These are phyloP conservation scores for Jamesozyma piceae DNA, from an alignment of 805 yeast genomes.

Conservation along the genomic window DNA sequence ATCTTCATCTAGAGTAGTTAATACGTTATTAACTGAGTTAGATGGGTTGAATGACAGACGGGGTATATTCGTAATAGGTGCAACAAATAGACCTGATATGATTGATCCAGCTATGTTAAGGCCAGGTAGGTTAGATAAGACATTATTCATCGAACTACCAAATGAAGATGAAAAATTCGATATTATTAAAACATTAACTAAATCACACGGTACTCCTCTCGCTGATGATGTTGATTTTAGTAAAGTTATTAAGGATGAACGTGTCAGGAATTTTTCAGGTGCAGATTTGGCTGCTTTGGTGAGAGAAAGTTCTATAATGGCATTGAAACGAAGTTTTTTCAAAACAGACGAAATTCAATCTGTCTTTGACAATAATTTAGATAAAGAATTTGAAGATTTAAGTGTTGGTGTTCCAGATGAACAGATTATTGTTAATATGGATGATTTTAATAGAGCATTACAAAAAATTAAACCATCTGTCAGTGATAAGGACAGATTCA, in stretches of 20 bases:
- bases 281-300: constrained; percentile 90
- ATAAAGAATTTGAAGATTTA: constrained; percentile 33
- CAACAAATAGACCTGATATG: constrained; percentile 96
- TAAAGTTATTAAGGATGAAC: constrained; percentile 58
- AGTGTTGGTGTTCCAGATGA: constrained; percentile 28
- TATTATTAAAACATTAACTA: constrained; percentile 67
- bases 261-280: constrained; percentile 87
- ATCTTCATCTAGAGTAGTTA: constrained; percentile 86
- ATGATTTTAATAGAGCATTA: constrained; percentile 67
- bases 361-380: constrained; percentile 40
- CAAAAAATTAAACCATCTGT: constrained; percentile 80
- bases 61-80: constrained; percentile 92
- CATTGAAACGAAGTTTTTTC: constrained; percentile 69
- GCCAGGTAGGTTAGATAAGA: constrained; percentile 92
- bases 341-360: constrained; percentile 35
- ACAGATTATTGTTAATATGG: constrained; percentile 44
- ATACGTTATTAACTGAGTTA: constrained; percentile 84
- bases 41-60: constrained; percentile 90
- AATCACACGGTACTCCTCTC: constrained; percentile 68
- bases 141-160: constrained; percentile 85
- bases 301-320: constrained; percentile 87
- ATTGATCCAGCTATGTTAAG: constrained; percentile 97
- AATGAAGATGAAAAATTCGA: constrained; percentile 68
- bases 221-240: constrained; percentile 50
- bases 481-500: constrained; percentile 69